phyloP scores from a whole-genome alignment of 495 filamentous ascomycete genomes.

The Penicillium herquei region DNA sequence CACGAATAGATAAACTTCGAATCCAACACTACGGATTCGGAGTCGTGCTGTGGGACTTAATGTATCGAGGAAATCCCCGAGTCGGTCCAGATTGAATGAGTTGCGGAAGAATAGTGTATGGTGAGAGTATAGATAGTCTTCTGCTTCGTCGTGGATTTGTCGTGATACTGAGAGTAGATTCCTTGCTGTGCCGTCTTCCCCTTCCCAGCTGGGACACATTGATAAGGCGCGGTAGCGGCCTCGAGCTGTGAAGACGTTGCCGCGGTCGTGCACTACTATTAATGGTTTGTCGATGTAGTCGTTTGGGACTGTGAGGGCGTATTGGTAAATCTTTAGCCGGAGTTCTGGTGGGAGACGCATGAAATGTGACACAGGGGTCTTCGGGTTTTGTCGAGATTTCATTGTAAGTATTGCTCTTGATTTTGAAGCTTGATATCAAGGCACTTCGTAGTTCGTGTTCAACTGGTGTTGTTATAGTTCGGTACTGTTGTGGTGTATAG shows the following conservation, averaged over 20 bases:
- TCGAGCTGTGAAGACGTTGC: conserved; percentile 31
- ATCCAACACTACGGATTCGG: conserved; percentile 40
- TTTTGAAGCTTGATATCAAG: too few relatives aligned
- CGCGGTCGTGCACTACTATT: conserved; percentile 37
- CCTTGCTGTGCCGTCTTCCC: conserved; percentile 31
- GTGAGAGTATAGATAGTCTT: conserved; percentile 37
- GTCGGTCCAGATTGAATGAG: conserved; percentile 36
- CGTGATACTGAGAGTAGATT: conserved; percentile 34
- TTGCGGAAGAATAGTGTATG: conserved; percentile 46
- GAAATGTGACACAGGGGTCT: conserved; percentile 9
- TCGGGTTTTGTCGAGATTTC: neutral
- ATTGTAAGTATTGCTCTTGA: too few relatives aligned
- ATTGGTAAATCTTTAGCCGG: conserved; percentile 43
- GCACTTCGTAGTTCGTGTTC: too few relatives aligned
- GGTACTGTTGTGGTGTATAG: too few relatives aligned
- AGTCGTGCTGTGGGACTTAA: conserved; percentile 31
- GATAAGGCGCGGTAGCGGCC: conserved; percentile 32
- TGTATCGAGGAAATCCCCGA: conserved; percentile 37
- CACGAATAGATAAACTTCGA: conserved; percentile 44
- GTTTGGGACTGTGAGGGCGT: conserved; percentile 35
- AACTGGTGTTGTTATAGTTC: too few relatives aligned
- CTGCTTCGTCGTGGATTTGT: conserved; percentile 44
- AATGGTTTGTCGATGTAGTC: conserved; percentile 35
- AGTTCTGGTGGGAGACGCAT: conserved; percentile 38
- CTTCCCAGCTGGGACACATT: conserved; percentile 39